phyloP scores from a whole-genome alignment of 805 yeast genomes.

The Komagataella pastoris region DNA sequence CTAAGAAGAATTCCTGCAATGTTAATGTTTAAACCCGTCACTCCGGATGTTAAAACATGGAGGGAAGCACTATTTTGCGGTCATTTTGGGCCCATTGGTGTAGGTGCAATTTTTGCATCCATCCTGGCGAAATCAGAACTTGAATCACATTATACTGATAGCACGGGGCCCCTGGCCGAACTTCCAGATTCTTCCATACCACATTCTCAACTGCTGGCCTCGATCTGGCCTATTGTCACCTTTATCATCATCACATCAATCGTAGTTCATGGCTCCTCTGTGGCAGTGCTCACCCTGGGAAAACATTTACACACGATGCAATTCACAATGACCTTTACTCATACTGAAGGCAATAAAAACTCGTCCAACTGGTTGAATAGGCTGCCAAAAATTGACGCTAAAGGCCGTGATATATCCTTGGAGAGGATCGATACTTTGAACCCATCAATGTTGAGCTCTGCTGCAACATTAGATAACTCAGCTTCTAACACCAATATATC shows the following conservation, averaged over 20 bases:
- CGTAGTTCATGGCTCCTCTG: constrained; percentile 50
- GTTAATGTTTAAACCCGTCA: constrained; percentile 55
- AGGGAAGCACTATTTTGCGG: constrained; percentile 91
- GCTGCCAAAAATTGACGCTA: constrained; percentile 63
- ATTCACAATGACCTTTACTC: constrained; percentile 80
- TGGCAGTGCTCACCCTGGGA: constrained; percentile 54
- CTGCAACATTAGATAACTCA: constrained; percentile 6
- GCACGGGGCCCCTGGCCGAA: constrained; percentile 18
- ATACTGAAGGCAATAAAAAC: constrained; percentile 38
- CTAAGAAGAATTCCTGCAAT: constrained; percentile 80
- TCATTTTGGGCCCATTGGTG: constrained; percentile 91
- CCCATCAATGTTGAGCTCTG: constrained; percentile 12
- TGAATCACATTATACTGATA: constrained; percentile 22
- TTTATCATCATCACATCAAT: constrained; percentile 41
- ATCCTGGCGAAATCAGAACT: constrained; percentile 19
- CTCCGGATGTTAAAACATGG: constrained; percentile 85
- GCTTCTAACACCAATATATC: constrained; percentile 6
- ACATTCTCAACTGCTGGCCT: constrained; percentile 17
- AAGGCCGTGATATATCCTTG: constrained; percentile 66
- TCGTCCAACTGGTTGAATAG: constrained; percentile 72
- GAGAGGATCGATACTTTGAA: constrained; percentile 68
- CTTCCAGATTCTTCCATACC: constrained; percentile 13
- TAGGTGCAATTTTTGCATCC: constrained; percentile 22
- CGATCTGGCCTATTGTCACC: constrained; percentile 38
- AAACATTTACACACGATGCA: constrained; percentile 86